Evolutionary conservation across 1,284 basidiomycete genomes (phyloP).

Genomic region (Macrocystidia cucumis): DNA sequence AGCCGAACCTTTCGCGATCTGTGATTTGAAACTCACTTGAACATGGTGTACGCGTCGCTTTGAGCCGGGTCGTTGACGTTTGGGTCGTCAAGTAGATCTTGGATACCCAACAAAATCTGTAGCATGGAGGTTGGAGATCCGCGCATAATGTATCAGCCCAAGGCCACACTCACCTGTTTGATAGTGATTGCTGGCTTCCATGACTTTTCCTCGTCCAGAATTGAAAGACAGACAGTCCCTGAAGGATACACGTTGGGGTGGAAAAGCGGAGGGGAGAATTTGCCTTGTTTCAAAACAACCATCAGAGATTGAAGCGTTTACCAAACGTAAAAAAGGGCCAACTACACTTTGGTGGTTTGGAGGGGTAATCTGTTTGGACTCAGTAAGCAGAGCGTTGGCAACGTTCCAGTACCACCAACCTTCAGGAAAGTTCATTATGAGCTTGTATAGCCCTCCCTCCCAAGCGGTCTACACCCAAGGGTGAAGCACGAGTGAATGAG

Average conservation of each 20-base stretch:
- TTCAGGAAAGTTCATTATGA: conserved; percentile 92
- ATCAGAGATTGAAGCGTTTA: neutral
- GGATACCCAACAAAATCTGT: conserved; percentile 92
- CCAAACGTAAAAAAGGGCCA: conserved; percentile 16
- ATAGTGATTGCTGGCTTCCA: conserved; percentile 99
- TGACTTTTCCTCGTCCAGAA: conserved; percentile 97
- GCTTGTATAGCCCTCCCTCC: conserved; percentile 94
- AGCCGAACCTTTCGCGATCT: no score
- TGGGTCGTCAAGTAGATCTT: conserved; percentile 90
- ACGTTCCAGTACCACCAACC: conserved; percentile 38
- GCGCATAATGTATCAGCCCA: conserved; percentile 1
- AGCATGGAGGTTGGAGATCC: neutral
- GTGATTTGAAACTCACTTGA: conserved; percentile 81
- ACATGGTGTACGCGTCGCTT: conserved; percentile 96
- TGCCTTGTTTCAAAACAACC: conserved; percentile 67
- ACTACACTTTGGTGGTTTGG: conserved; percentile 91
- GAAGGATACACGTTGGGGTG: conserved; percentile 99
- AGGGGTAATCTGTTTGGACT: conserved; percentile 71
- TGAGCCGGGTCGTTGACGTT: conserved; percentile 95
- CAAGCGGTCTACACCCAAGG: conserved; percentile 72
- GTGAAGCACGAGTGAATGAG: conserved; percentile 4
- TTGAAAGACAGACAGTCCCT: conserved; percentile 96
- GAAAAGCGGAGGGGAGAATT: conserved; percentile 94
- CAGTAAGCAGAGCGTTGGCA: conserved; percentile 5
- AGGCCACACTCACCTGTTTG: conserved; percentile 75